Evolutionary conservation across 1,284 basidiomycete species (phyloP), one percentile per base, ranked within the genome.

Genomic region (Sporisorium sorghi): DNA sequence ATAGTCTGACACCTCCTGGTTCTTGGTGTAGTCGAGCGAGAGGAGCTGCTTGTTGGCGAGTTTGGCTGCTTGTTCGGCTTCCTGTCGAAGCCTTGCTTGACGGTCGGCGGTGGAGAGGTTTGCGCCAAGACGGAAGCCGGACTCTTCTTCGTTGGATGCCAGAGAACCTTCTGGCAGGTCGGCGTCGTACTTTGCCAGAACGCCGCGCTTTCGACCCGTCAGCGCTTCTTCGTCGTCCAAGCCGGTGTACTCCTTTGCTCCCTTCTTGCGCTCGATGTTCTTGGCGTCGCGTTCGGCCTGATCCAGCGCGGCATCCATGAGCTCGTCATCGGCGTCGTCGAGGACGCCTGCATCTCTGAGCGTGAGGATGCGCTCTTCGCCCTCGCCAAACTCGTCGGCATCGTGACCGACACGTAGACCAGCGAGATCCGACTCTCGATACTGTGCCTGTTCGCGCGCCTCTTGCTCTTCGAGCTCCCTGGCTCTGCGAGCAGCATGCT

Each of bases 391-490:
- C 21, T 81, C 82, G 65, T 96, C 92, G 64, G 96, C 90, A 87
- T 93, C 93, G 86, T 99, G 97, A 85, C 89, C 91, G 82, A 99
- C 97, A 88, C 96, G 97, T 68, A 99, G 86, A 44, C 97, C 97
- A 61, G 88, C 89, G 67, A 99, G 89, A 86, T 98, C 96, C 32
- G 83, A 81, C 44, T 84, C 82, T 30, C 75, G 80, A 58, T 85
- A 86, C 57, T 69, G 69, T 92, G 92, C 50, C 90, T 89, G 82
- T 94, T 94, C 53, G 90, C 90, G 21, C 9, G 64, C 69, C 86
- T 89, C 78, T 90, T 90, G 73, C 90, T 89, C 57, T 87, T 87
- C 82, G 90, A 90, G 84, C 95, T 94, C 88, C 91, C 89, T 80
- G 88, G 90, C 83, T 92, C 93, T 58, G 91, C 86, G 85, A 93